Evolutionary conservation across 495 filamentous ascomycete genomes (phyloP).

Genomic region (Penicillium pancosmium): DNA sequence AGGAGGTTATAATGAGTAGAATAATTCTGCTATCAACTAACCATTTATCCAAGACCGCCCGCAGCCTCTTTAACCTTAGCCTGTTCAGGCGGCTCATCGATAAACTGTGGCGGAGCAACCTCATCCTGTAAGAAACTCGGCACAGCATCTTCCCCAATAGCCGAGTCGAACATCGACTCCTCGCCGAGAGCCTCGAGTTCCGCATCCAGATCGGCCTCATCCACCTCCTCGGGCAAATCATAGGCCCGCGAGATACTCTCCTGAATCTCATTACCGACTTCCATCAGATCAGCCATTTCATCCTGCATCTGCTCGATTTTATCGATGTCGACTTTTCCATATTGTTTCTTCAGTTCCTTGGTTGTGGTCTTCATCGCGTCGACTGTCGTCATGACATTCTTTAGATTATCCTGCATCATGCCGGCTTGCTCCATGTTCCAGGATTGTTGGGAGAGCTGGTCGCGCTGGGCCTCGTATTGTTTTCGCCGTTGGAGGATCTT

Average conservation of each 20-base stretch:
- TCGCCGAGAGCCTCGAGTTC: conserved; percentile 93
- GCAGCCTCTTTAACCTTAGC: conserved; percentile 76
- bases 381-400: conserved; percentile 98
- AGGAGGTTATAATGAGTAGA: too few relatives aligned
- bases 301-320: conserved; percentile 98
- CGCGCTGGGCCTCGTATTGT: conserved; percentile 91
- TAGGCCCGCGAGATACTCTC: conserved; percentile 93
- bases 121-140: conserved; percentile 91
- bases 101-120: conserved; percentile 76
- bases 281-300: conserved; percentile 98
- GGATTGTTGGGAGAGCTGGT: conserved; percentile 90
- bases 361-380: conserved; percentile 97
- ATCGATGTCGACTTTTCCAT: conserved; percentile 95
- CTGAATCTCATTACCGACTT: conserved; percentile 97
- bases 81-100: conserved; percentile 75
- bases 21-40: not conserved
- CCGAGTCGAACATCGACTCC: conserved; percentile 76
- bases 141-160: conserved; percentile 61
- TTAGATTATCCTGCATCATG: conserved; percentile 99
- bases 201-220: conserved; percentile 96
- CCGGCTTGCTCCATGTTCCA: conserved; percentile 99
- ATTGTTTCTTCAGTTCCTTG: conserved; percentile 91
- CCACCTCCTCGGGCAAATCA: conserved; percentile 95
- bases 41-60: conserved; percentile 38
- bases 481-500: conserved; percentile 96